Base-by-base conservation (phyloP, 148 eudicot species). In the Cornus suecica region DNA sequence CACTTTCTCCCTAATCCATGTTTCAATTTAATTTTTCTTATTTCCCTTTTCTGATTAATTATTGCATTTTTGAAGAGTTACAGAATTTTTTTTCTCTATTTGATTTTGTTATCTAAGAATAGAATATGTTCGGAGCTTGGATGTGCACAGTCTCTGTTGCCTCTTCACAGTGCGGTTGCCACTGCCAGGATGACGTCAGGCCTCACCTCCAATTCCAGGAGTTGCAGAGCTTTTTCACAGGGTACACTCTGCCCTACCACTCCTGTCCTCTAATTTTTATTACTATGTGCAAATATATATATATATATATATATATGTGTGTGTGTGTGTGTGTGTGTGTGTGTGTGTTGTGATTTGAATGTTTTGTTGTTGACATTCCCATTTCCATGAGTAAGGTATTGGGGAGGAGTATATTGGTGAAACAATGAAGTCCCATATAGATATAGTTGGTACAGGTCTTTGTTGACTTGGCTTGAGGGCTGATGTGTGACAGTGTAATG, bases 181-280 rank as follows among this genome's bases (percentile, higher is more conserved):
- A 52, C 80, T 42, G 91, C 92, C 25, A 91, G 92, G 87, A 76
- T 91, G 91, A 91, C 88, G 34, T 91, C 96, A 7, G 84, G 91
- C 86, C 76, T 91, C 78, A 91, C 88, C 74, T 74, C 87, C 20
- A 73, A 87, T 1, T 87, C 90, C 2, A 82, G 87, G 88, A 87
- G 84, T 79, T 89, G 84, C 77, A 83, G 89, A 78, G 86, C 96
- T 61, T 86, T 87, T 69, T 84, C 88, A 34, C 96, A 91, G 96
- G 96, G 96, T 91, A 91, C 89, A 81, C 88, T 87, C 92, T 89
- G 90, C 88, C 83, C 90, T 78, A 88, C 92, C 85, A 88, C 89
- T 83, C 92, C 92, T 77, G 82, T 78, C 88, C 95, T 88, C 95
- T 91, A 88, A 80, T 26, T 66, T 80, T 65, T 70, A 75, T 60